Percentiles rank a stretch among this genome's conserved stretches.
Conservation (phyloP, 2,329 filamentous ascomycete species). For the Remersonia thermophila region DNA sequence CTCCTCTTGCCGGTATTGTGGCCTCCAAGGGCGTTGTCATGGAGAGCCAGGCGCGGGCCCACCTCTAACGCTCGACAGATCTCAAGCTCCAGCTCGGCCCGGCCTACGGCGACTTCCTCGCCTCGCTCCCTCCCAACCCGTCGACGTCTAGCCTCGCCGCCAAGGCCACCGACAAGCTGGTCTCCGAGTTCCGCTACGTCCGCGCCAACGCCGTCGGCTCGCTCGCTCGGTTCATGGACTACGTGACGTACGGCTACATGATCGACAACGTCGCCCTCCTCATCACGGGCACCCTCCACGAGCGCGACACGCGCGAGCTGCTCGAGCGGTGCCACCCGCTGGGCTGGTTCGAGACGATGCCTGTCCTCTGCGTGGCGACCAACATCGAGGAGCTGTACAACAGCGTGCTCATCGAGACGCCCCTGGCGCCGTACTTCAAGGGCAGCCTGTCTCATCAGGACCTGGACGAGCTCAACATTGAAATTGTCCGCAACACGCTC, state of each 20-base stretch:
- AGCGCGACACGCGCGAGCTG: slow-evolving; percentile 90
- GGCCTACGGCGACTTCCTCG: slow-evolving; percentile 93
- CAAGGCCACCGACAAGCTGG: slow-evolving; percentile 95
- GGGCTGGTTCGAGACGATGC: slow-evolving; percentile 98
- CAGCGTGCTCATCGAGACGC: slow-evolving; percentile 92
- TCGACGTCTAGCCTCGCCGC: slow-evolving; percentile 89
- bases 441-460: slow-evolving; percentile 91
- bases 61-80: no score
- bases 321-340: slow-evolving; percentile 92
- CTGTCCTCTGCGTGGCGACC: slow-evolving; percentile 90
- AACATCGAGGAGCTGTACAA: slow-evolving; percentile 99
- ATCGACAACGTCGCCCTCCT: slow-evolving; percentile 98
- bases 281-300: slow-evolving; percentile 94
- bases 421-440: slow-evolving; percentile 94
- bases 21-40: background rate
- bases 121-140: slow-evolving; percentile 85
- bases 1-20: slow-evolving; percentile 27
- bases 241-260: slow-evolving; percentile 98
- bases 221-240: slow-evolving; percentile 91
- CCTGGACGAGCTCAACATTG: slow-evolving; percentile 96
- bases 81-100: slow-evolving; percentile 95
- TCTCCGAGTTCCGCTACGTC: slow-evolving; percentile 92
- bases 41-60: no score
- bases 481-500: slow-evolving; percentile 94
- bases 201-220: slow-evolving; percentile 88